Base-by-base conservation (phyloP, 805 yeast species). In the Monosporozyma siamensis region DNA sequence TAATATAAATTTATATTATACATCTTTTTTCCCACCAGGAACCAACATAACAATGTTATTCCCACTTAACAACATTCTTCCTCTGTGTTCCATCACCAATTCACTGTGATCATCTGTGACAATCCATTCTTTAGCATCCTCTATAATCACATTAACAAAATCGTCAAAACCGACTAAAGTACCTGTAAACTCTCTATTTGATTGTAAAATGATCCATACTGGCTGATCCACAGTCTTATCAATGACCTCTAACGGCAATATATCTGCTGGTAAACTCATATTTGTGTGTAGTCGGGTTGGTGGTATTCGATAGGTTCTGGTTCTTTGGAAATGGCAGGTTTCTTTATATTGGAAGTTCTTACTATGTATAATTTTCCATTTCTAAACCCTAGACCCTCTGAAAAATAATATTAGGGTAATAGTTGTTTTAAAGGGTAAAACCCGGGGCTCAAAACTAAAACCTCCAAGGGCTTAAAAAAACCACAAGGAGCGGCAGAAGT, bases 161-260 rank as follows among this genome's bases (percentile, higher is more conserved):
- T 92, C 97, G 60, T 92, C 98, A 62, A 90, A 90, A 1, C 97
- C 97, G 23, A 82, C 75, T 40, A 92, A 69, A 4, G 79, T 85
- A 1, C 98, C 98, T n/a, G 75, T 72, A 59, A 87, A 92, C 59
- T 89, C 97, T 59, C 77, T 77, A 45, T 72, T 69, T 17, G 74
- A 70, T 59, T 72, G 71, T 65, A 86, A 69, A 41, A 86, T 70
- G 21, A 88, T 84, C 74, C 83, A 77, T 32, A 90, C 78, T 43
- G 74, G 71, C 25, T 86, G 78, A 14, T 95, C 95, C 30, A 90
- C 78, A 47, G 89, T 79, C 62, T 80, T 82, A 63, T 92, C 97
- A 31, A 90, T 83, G 40, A 87, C 74, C 62, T 89, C 97, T 47
- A 88, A 68, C 4, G 95, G 96, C 39, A 82, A 40, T 15, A 59